Conservation (phyloP, 306 rosid genomes). For the Rosa persica region DNA sequence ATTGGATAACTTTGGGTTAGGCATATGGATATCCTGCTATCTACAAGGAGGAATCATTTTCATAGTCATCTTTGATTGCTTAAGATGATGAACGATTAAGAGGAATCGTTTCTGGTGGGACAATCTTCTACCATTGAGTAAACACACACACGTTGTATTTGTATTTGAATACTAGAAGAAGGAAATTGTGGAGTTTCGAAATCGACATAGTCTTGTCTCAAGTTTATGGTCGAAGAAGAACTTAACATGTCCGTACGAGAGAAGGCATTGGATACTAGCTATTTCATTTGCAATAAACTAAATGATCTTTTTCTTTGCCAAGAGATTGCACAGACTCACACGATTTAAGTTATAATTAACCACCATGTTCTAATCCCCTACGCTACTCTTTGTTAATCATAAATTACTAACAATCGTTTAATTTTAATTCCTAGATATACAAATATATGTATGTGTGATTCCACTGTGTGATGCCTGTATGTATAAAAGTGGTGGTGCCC, state of each 20-base stretch:
- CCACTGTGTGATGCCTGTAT: constrained; percentile 14
- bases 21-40: constrained; percentile 17
- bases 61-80: constrained; percentile 28
- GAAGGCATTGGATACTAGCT: constrained; percentile 28
- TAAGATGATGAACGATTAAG: constrained; percentile 24
- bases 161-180: not conserved
- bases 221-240: constrained; percentile 27
- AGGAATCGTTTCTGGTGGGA: constrained; percentile 35
- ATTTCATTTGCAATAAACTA: constrained; percentile 16
- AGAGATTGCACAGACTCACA: constrained; percentile 15
- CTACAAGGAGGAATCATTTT: constrained; percentile 1
- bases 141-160: not conserved
- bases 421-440: not conserved
- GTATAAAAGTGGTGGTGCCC: constrained; percentile 4
- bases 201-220: constrained; percentile 29
- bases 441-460: not conserved
- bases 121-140: constrained; percentile 18
- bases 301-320: not conserved
- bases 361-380: constrained; percentile 23
- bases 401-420: not conserved
- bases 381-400: constrained; percentile 17
- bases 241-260: not conserved
- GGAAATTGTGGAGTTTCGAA: constrained; percentile 22
- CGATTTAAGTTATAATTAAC: not conserved
- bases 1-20: not conserved